Evolutionary conservation across 2,329 filamentous ascomycete genomes (phyloP), one percentile per base, ranked within the genome.

Genomic region (Penicillium sp.): DNA sequence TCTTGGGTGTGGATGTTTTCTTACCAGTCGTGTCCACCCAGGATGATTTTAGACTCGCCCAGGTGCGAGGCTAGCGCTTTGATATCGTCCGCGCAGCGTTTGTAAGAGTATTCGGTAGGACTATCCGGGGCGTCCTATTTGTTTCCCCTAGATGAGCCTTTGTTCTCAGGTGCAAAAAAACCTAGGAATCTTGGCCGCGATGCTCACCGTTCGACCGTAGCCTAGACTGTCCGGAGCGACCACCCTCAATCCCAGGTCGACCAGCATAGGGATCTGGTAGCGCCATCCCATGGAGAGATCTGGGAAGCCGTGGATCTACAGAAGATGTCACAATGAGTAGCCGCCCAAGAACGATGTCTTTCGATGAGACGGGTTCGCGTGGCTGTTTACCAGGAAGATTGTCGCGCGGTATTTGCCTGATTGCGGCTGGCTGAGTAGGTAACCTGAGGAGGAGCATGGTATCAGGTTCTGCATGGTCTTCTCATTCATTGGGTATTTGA

Each of bases 11-110:
- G n/a, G n/a, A n/a, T n/a, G 27, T 7, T 15, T 27, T 48, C 39
- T 33, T 63, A 70, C 79, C 91, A 96, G 68, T 97, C 91, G 69
- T 96, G 91, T 6, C 89, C 91, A 33, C 89, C 88, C 10, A 96
- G 76, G 41, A 96, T 83, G 57, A 95, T 84, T 33, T 64, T 71
- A 29, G 60, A 70, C 37, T 72, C 69, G 3, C 71, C 69, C 4
- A 83, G 63, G 25, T 83, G 75, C 43, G 69, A 70, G 5, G 84
- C 80, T 16, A 97, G 75, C 46, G 80, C 81, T 15, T 80, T 83
- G 51, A 97, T 77, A 58, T 95, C 88, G 39, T 82, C 79, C 13
- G 84, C 76, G 44, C 86, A 79, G 48, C 76, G 79, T 70, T 88
- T 93, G 61, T 81, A 72, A 16, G 79, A 79, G 68, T 91, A 96